These are phyloP conservation scores for Venustampulla echinocandica DNA, from an alignment of 495 filamentous ascomycete genomes.

Conservation along the genomic window DNA sequence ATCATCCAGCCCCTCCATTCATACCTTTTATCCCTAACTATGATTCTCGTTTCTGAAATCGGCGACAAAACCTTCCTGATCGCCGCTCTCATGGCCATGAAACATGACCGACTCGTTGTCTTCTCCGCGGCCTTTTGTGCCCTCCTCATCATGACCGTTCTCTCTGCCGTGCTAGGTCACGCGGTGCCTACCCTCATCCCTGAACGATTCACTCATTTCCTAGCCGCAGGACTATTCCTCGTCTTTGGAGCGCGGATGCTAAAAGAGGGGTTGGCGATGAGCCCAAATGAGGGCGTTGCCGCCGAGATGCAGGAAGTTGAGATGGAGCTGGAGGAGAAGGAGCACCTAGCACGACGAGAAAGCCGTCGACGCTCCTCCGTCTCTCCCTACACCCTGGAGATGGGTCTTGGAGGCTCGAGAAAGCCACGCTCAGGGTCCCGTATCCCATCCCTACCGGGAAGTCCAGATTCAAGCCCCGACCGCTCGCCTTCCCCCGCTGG, in stretches of 20 bases:
- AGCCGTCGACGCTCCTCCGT: slow-evolving; percentile 45
- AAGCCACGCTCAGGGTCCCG: slow-evolving; percentile 52
- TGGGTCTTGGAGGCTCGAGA: slow-evolving; percentile 43
- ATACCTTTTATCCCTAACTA: slow-evolving; percentile 82
- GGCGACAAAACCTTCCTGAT: slow-evolving; percentile 98
- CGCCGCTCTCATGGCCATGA: slow-evolving; percentile 97
- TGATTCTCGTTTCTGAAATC: slow-evolving; percentile 96
- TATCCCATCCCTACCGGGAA: slow-evolving; percentile 50
- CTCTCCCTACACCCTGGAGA: slow-evolving; percentile 56
- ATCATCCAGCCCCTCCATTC: slow-evolving; percentile 84
- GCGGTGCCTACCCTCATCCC: slow-evolving; percentile 87
- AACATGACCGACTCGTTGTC: slow-evolving; percentile 85
- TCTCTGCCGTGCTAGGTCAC: slow-evolving; percentile 94
- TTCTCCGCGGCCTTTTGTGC: slow-evolving; percentile 92
- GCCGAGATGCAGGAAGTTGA: slow-evolving; percentile 98
- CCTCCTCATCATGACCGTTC: slow-evolving; percentile 84
- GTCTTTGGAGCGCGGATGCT: slow-evolving; percentile 82
- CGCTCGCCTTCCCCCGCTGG: slow-evolving; percentile 32
- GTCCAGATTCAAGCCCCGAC: slow-evolving; percentile 50
- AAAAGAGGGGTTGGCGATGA: slow-evolving; percentile 82
- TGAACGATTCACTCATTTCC: slow-evolving; percentile 76
- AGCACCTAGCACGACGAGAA: slow-evolving; percentile 53
- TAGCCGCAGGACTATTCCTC: slow-evolving; percentile 77
- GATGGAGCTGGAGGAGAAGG: slow-evolving; percentile 89
- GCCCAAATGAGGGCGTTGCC: slow-evolving; percentile 74